Base-by-base conservation (phyloP, 495 filamentous ascomycete genomes). In the Lophiostoma macrostomum region DNA sequence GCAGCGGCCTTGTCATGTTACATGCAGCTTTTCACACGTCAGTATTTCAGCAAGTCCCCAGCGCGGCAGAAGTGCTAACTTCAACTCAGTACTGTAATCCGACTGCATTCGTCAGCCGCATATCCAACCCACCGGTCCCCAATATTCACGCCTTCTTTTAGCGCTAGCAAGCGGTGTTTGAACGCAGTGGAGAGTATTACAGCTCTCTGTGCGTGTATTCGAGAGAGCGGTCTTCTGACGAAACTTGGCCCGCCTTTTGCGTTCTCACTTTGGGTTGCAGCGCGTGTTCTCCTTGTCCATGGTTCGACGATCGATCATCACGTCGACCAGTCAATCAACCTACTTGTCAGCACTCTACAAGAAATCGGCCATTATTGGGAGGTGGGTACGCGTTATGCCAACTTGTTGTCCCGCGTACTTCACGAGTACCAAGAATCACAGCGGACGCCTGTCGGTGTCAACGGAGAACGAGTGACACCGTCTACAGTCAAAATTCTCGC, bases 181-280 rank as follows among this genome's bases (percentile, higher is more conserved):
- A 76, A 80, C 7, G 88, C 90, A 3, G 90, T 91, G 19, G 87
- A 94, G 61, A 90, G 88, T 60, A 88, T 94, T 36, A 76, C 83
- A 29, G 84, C 84, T 0, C 76, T 95, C 1, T 84, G 83, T 27
- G 80, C 81, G 22, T 86, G 86, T 62, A 87, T 91, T 12, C 77
- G 84, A 25, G 76, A 78, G 30, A 82, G 88, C 57, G 78, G 78
- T 56, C 78, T 93, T 65, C 74, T 95, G 14, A 76, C 78, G 40
- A 88, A 90, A 60, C 80, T 95, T 12, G 90, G 90, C 0, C 88
- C 89, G 0, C 88, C 88, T 0, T 95, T 94, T 61, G 87, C 88
- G 12, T 95, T 95, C 65, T 87, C 87, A 1, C 73, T 95, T 27
- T 95, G 90, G 90, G 90, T 95, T 23, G 88, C 87, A n/a, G 88